Conservation (phyloP, 2,329 filamentous ascomycete species). For the Onygenales sp. region DNA sequence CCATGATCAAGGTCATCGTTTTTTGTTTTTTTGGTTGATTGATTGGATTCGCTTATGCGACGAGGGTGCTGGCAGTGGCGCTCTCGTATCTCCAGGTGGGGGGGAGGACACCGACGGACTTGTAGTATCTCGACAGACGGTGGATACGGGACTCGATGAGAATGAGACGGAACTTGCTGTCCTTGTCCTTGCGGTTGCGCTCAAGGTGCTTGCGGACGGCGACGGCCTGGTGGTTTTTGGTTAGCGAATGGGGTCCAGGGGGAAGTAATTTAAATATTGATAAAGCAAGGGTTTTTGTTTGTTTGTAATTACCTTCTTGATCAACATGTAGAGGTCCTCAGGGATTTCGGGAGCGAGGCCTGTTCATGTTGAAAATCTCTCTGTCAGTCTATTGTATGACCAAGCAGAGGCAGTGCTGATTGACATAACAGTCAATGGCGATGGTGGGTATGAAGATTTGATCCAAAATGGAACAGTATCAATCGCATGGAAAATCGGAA, state of each 20-base stretch:
- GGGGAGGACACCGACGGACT: constrained; percentile 74
- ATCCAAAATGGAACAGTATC: not conserved
- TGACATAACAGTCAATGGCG: not conserved
- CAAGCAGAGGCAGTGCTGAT: constrained; percentile 65
- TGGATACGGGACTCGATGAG: constrained; percentile 99
- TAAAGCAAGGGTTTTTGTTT: not conserved
- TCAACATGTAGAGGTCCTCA: constrained; percentile 99
- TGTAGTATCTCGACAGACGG: constrained; percentile 99
- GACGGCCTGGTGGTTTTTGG: constrained; percentile 55
- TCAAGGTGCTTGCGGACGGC: constrained; percentile 99
- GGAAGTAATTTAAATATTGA: not conserved
- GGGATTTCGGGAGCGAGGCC: constrained; percentile 97
- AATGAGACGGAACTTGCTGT: constrained; percentile 99
- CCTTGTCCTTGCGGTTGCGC: constrained; percentile 99
- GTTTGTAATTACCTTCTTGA: constrained; percentile 78
- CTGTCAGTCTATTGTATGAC: constrained; percentile 69
- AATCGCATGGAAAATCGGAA: not conserved
- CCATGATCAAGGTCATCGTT: not conserved
- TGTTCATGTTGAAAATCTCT: constrained; percentile 59
- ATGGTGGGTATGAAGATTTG: not conserved
- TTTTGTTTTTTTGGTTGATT: not conserved
- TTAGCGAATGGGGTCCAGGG: not conserved
- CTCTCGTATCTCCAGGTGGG: constrained; percentile 99
- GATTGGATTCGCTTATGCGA: constrained; percentile 56
- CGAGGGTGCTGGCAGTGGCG: constrained; percentile 88